Percentiles rank a stretch among this genome's conserved stretches.
Evolutionary conservation across 148 eudicot species (phyloP).

Genomic region (Camellia granthamiana): DNA sequence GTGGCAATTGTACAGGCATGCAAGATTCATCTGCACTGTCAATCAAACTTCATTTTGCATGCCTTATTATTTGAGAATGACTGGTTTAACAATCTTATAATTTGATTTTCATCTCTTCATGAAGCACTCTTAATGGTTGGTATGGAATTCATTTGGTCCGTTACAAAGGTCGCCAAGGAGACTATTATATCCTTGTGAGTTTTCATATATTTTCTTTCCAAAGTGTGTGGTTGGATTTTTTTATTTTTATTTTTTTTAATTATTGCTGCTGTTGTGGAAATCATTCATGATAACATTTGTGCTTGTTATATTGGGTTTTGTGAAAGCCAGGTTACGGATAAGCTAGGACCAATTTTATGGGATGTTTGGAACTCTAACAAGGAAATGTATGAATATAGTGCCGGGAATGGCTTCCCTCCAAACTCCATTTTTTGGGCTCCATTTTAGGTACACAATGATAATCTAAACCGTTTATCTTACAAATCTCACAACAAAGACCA

Average conservation of each 20-base stretch:
- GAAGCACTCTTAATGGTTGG: too few relatives aligned
- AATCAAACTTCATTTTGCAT: neutral
- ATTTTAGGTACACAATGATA: too few relatives aligned
- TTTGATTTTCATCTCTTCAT: neutral
- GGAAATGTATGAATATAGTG: slow-evolving; percentile 25
- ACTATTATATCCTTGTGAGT: slow-evolving; percentile 56
- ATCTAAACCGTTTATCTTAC: too few relatives aligned
- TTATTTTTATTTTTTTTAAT: neutral
- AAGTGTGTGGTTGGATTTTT: neutral
- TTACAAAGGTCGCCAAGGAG: slow-evolving; percentile 19
- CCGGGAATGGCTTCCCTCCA: too few relatives aligned
- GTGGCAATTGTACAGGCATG: slow-evolving; percentile 50
- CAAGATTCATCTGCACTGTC: neutral
- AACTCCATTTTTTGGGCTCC: too few relatives aligned
- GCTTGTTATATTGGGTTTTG: neutral
- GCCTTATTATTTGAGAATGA: neutral
- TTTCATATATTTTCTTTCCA: neutral
- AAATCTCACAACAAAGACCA: too few relatives aligned
- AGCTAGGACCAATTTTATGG: slow-evolving; percentile 28
- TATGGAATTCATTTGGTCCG: too few relatives aligned
- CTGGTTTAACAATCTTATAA: neutral
- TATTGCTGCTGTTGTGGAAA: neutral
- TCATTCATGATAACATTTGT: neutral
- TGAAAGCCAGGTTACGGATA: slow-evolving; percentile 35
- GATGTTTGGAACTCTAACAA: slow-evolving; percentile 26